A percentile compares a stretch with the other conserved stretches of the same genome.
Conservation (phyloP, 352 stramenopile species). For the Globisporangium polare region DNA sequence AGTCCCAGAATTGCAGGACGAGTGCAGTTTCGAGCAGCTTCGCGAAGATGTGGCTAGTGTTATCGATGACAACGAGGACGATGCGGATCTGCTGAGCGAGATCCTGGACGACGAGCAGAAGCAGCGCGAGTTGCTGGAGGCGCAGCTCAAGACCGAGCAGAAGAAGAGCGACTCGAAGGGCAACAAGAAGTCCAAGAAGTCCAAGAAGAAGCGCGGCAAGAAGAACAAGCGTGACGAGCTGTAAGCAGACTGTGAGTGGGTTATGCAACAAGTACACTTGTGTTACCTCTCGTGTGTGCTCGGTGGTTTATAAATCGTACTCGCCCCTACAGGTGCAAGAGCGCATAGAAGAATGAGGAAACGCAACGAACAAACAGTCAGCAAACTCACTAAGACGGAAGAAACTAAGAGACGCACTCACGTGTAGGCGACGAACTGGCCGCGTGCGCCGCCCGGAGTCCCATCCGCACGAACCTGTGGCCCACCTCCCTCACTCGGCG, state of each 20-base stretch:
- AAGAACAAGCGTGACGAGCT: constrained; percentile 53
- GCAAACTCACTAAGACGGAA: too few species aligned
- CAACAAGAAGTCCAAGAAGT: constrained; percentile 36
- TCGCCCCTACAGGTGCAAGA: too few species aligned
- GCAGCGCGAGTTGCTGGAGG: constrained; percentile 48
- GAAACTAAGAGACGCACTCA: background rate
- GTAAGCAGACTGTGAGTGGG: constrained; percentile 16
- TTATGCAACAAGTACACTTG: background rate
- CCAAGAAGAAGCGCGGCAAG: constrained; percentile 42
- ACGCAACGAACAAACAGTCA: too few species aligned
- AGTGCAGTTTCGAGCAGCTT: constrained; percentile 50
- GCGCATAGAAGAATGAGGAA: too few species aligned
- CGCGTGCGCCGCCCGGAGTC: background rate
- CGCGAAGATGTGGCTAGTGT: constrained; percentile 23
- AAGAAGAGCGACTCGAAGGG: constrained; percentile 17
- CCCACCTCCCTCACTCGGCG: background rate
- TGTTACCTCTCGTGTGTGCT: background rate
- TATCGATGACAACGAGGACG: constrained; percentile 40
- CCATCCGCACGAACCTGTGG: background rate
- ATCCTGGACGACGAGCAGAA: constrained; percentile 69
- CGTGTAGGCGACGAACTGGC: constrained; percentile 5
- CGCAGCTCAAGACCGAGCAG: constrained; percentile 35
- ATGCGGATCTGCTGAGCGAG: constrained; percentile 66
- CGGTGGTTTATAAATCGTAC: background rate
- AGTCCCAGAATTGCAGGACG: constrained; percentile 34